These are phyloP conservation scores for Daucus carota DNA, from an alignment of 129 eudicot species.

Conservation along the genomic window DNA sequence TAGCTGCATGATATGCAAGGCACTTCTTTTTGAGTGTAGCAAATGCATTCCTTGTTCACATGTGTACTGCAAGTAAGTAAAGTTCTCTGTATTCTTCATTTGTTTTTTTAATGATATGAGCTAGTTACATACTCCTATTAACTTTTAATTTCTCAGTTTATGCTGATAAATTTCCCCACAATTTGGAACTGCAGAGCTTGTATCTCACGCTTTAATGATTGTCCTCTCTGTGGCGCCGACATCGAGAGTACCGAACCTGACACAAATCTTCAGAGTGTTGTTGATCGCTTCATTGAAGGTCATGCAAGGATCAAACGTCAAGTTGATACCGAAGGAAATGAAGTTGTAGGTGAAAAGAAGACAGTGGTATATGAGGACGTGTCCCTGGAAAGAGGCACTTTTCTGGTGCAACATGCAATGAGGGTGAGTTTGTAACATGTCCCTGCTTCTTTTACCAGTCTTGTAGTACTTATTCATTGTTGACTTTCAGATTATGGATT, in stretches of 20 bases:
- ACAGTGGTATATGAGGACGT: slow-evolving; percentile 85
- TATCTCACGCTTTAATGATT: slow-evolving; percentile 72
- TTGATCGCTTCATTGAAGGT: slow-evolving; percentile 92
- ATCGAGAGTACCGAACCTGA: slow-evolving; percentile 83
- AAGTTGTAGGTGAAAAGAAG: slow-evolving; percentile 48
- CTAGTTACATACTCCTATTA: neutral
- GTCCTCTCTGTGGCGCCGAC: slow-evolving; percentile 97
- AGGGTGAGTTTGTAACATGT: slow-evolving; percentile 48
- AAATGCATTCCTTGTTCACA: slow-evolving; percentile 90
- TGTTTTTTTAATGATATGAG: neutral
- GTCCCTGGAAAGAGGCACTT: slow-evolving; percentile 88
- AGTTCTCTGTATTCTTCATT: neutral
- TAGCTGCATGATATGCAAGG: slow-evolving; percentile 91
- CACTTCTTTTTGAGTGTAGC: slow-evolving; percentile 79
- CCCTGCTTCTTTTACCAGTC: neutral
- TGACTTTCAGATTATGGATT: neutral
- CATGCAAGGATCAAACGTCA: slow-evolving; percentile 92
- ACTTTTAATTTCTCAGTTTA: neutral
- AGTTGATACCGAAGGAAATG: slow-evolving; percentile 47
- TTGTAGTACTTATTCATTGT: neutral
- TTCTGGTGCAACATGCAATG: slow-evolving; percentile 96
- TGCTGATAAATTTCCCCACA: neutral
- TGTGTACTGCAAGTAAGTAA: slow-evolving; percentile 83
- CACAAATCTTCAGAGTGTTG: slow-evolving; percentile 68
- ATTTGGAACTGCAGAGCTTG: slow-evolving; percentile 51